phyloP scores from a whole-genome alignment of 2,329 filamentous ascomycete species.

The Daldinia sp. region DNA sequence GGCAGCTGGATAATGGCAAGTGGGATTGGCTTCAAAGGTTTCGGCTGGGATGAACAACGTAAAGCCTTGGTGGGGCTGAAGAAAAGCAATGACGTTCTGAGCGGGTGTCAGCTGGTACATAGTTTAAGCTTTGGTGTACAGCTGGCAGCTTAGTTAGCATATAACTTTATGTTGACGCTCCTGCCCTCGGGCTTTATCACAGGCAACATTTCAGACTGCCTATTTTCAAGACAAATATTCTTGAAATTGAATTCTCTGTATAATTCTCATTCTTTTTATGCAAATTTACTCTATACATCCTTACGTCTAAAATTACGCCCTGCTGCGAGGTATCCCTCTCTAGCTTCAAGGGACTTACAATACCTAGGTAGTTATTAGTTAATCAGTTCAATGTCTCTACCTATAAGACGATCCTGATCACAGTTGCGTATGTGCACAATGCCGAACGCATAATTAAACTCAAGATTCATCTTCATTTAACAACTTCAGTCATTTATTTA shows the following conservation, averaged over 20 bases:
- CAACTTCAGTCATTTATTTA: too few species aligned
- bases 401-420: neutral
- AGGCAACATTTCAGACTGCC: too few species aligned
- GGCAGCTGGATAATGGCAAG: conserved; percentile 23
- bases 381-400: neutral
- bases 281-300: too few species aligned
- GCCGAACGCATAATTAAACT: too few species aligned
- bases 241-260: too few species aligned
- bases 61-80: conserved; percentile 32
- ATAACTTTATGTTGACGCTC: neutral
- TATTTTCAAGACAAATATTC: too few species aligned
- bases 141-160: neutral
- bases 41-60: conserved; percentile 1
- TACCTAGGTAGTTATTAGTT: too few species aligned
- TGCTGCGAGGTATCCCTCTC: too few species aligned
- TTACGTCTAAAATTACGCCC: neutral
- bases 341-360: too few species aligned
- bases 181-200: too few species aligned
- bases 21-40: conserved; percentile 10
- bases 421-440: neutral
- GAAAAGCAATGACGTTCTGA: conserved; percentile 25
- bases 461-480: too few species aligned
- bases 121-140: neutral
- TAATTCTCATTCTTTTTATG: too few species aligned
- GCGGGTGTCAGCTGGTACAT: conserved; percentile 3